Evolutionary conservation across 2,329 filamentous ascomycete genomes (phyloP), one percentile per base, ranked within the genome.

Genomic region (Colletotrichum gloeosporioides): DNA sequence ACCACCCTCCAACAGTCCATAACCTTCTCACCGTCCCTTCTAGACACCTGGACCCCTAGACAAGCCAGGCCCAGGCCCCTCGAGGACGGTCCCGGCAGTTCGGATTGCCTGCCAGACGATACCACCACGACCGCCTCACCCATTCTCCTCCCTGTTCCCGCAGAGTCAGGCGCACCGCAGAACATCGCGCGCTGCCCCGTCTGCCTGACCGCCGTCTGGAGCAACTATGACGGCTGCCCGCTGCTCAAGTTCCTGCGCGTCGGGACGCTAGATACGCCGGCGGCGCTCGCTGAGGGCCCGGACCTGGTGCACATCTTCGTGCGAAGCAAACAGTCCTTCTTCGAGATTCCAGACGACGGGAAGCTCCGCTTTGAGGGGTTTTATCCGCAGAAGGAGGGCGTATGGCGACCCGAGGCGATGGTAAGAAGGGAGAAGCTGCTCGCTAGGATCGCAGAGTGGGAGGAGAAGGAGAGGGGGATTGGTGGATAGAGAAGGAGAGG

Each of bases 271-370:
- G 88, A 88, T 79, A n/a, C 64, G 12, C 78, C 79, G 16, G 80
- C 84, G 8, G 81, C 82, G 77, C 79, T 83, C 69, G n/a, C 44
- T 53, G 78, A 87, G 9, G 81, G 82, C n/a, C 87, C 87, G 1
- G 86, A 88, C 78, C n/a, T 53, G 44, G 83, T 86, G 25, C 87
- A 90, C 79, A 87, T 89, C 67, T 90, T 81, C 76, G 84, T 82
- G 22, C 79, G 81, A 39, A 86, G 83, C 71, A 87, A 86, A 72
- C 77, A 81, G 75, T 77, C 79, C 15, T 89, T 87, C 80, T 75
- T 89, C 69, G 72, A 80, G 36, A 75, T 88, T 69, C 77, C 77
- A 4, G 81, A 84, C 61, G 82, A 84, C 62, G 84, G 79, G 12
- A 84, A 84, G 77, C 83, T 84, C 27, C 82, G 84, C 64, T 86